Evolutionary conservation across 331 rosid species (phyloP), one percentile per base, ranked within the genome.

Genomic region (Acacia concinna): DNA sequence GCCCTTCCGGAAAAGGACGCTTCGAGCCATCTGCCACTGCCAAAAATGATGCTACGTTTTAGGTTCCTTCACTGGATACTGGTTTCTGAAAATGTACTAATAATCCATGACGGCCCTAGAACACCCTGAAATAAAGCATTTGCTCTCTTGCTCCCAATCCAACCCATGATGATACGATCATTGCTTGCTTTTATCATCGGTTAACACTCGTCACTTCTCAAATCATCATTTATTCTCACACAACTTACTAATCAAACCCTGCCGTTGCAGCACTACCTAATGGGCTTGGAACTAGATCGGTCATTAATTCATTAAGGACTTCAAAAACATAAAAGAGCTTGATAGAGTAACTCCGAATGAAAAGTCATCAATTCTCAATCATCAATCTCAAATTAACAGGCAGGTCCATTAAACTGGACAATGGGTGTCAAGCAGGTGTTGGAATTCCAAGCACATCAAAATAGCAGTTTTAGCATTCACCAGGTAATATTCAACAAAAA

Each of bases 401-500:
- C 44, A 18, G 12, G 34, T 32, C 44, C 28, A 37, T 32, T 32
- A 32, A 64, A 64, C 44, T 64, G 44, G 25, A 64, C 70, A 64
- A 34, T 34, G 70, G 6, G 15, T 12, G 34, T 23, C 20, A 68
- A 43, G 59, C 32, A 43, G 40, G 32, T 28, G 38, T 27, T 27
- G 25, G 56, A 70, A 41, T 57, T 9, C 54, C 70, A 34, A 59
- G 68, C 23, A 34, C 74, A 54, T 41, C 54, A 77, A 47, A 21
- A 49, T 71, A 78, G 31, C 78, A 65, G 81, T 72, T 47, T 62
- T 10, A 51, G 21, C 25, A 73, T 21, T 73, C 73, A 38, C 69
- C 78, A 62, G 21, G 21, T 34, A 41, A 47, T 23, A 78, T 32
- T 31, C 8, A 67, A 68, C 79, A 78, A 86, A 80, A 80, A 69